Conservation (phyloP, 345 rosid genomes). For the Trapa bicornis region DNA sequence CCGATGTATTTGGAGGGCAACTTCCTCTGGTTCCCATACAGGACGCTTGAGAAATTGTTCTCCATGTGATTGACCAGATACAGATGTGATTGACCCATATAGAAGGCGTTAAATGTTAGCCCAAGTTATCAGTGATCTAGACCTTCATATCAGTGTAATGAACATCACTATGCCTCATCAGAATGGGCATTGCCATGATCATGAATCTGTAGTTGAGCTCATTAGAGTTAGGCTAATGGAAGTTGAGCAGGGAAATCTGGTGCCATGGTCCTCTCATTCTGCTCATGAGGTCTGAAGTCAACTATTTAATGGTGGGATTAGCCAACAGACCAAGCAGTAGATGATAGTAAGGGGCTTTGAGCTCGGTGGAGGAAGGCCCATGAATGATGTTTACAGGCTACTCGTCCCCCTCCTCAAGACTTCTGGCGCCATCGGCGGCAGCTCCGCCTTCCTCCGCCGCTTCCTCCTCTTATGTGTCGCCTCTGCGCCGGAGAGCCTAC, state of each 20-base stretch:
- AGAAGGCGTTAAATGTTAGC: too few species aligned
- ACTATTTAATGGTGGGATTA: neutral
- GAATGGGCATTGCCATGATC: too few species aligned
- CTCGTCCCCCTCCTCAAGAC: constrained; percentile 21
- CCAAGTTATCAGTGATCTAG: neutral
- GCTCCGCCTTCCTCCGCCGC: constrained; percentile 19
- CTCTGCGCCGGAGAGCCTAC: constrained; percentile 16
- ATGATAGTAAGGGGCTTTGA: neutral
- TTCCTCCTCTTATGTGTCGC: constrained; percentile 21
- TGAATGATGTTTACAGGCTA: constrained; percentile 26
- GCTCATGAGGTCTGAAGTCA: too few species aligned
- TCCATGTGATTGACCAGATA: too few species aligned
- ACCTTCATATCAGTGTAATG: neutral
- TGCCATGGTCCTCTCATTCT: too few species aligned
- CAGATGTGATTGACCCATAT: too few species aligned
- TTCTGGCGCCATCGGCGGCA: constrained; percentile 11
- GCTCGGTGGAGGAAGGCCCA: neutral
- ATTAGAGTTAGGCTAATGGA: too few species aligned
- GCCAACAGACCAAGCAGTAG: neutral
- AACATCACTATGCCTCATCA: neutral
- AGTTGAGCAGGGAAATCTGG: too few species aligned
- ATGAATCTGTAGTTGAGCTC: too few species aligned
- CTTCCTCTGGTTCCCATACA: constrained; percentile 57
- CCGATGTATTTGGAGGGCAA: constrained; percentile 67
- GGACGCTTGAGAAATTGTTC: constrained; percentile 16